A percentile compares a stretch with the other conserved stretches of the same genome.
Conservation (phyloP, 306 rosid species). For the Oemleria cerasiformis region DNA sequence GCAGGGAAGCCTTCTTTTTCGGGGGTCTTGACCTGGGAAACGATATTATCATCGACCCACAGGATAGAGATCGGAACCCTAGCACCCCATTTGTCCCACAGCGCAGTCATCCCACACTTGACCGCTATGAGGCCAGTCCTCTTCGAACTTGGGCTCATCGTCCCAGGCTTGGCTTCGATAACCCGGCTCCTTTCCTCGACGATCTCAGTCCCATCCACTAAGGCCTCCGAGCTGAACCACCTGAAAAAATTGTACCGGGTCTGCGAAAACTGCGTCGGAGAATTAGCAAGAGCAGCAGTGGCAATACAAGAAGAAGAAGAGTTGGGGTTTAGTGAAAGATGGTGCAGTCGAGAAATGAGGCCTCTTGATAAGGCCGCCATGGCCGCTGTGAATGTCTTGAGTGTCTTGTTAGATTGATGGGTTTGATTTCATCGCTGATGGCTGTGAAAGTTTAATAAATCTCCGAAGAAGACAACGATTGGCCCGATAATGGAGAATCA, state of each 20-base stretch:
- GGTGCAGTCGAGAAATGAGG: slow-evolving; percentile 55
- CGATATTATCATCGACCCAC: slow-evolving; percentile 93
- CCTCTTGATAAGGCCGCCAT: slow-evolving; percentile 75
- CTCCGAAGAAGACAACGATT: too few species aligned
- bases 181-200: slow-evolving; percentile 21
- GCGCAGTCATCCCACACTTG: slow-evolving; percentile 95
- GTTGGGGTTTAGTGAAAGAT: slow-evolving; percentile 26
- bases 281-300: neutral
- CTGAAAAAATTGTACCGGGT: slow-evolving; percentile 21
- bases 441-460: too few species aligned
- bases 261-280: neutral
- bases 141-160: slow-evolving; percentile 58
- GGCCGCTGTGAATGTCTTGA: slow-evolving; percentile 8
- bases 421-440: neutral
- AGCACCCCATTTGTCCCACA: slow-evolving; percentile 98
- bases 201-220: slow-evolving; percentile 30
- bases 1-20: slow-evolving; percentile 73
- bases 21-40: slow-evolving; percentile 86
- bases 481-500: too few species aligned
- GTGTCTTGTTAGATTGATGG: neutral
- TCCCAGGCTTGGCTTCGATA: slow-evolving; percentile 47
- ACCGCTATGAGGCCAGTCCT: slow-evolving; percentile 83
- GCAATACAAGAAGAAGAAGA: neutral
- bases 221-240: slow-evolving; percentile 44
- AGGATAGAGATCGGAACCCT: slow-evolving; percentile 77